phyloP scores from a whole-genome alignment of 2,329 filamentous ascomycete genomes.

The Plectosphaerella cucumerina region DNA sequence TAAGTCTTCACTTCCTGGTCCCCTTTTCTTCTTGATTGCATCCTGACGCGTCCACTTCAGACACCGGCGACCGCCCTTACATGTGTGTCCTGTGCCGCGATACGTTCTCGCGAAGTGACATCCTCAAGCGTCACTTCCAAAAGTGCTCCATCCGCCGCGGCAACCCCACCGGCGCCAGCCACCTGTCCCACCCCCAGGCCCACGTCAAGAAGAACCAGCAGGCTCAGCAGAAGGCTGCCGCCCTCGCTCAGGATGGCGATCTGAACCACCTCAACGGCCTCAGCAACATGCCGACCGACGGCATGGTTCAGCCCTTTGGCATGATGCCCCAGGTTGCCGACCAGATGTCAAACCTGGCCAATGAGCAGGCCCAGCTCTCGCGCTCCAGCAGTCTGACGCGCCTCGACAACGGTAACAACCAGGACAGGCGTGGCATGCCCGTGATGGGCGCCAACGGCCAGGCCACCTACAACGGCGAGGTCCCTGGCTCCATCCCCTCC shows the following conservation, averaged over 20 bases:
- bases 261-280: slow-evolving; percentile 59
- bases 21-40: slow-evolving; percentile 1
- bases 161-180: slow-evolving; percentile 91
- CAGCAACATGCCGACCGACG: slow-evolving; percentile 52
- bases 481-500: slow-evolving; percentile 56
- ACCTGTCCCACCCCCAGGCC: slow-evolving; percentile 87
- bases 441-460: slow-evolving; percentile 47
- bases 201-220: slow-evolving; percentile 76
- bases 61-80: slow-evolving; percentile 96
- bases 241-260: slow-evolving; percentile 46
- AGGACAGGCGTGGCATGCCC: slow-evolving; percentile 55
- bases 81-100: slow-evolving; percentile 98
- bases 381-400: slow-evolving; percentile 57
- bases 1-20: slow-evolving; percentile 52
- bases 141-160: slow-evolving; percentile 97
- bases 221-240: slow-evolving; percentile 49
- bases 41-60: slow-evolving; percentile 39
- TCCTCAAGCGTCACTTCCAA: slow-evolving; percentile 97
- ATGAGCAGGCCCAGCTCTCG: slow-evolving; percentile 59
- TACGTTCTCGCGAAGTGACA: slow-evolving; percentile 96
- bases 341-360: slow-evolving; percentile 55
- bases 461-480: slow-evolving; percentile 52
- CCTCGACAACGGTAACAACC: slow-evolving; percentile 49
- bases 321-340: slow-evolving; percentile 53
- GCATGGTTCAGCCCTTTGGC: slow-evolving; percentile 52